phyloP scores from a whole-genome alignment of 2,329 filamentous ascomycete species.

The Teratosphaeria gauchensis region DNA sequence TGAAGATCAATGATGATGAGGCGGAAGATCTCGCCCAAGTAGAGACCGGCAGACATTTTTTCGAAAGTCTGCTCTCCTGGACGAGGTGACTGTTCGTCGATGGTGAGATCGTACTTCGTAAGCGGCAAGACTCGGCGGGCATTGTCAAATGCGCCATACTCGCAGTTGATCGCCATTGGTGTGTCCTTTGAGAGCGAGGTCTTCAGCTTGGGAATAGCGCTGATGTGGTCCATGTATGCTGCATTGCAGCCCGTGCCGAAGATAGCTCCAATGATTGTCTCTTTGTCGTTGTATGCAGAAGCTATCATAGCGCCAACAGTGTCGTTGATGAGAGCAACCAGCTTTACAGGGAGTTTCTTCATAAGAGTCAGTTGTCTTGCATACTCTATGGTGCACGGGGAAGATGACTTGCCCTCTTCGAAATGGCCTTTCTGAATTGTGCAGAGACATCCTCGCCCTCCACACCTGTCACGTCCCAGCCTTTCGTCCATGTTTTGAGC shows the following conservation, averaged over 20 bases:
- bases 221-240: constrained; percentile 81
- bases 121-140: constrained; percentile 80
- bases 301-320: constrained; percentile 88
- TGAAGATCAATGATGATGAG: constrained; percentile 76
- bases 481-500: constrained; percentile 94
- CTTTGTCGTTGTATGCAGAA: constrained; percentile 75
- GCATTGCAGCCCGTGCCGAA: constrained; percentile 93
- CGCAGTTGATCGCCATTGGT: constrained; percentile 95
- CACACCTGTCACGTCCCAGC: constrained; percentile 86
- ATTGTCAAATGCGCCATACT: constrained; percentile 96
- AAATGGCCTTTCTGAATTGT: constrained; percentile 72
- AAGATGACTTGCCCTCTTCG: constrained; percentile 49
- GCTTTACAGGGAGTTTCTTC: constrained; percentile 72
- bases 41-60: constrained; percentile 95
- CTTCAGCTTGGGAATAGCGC: constrained; percentile 73
- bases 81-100: constrained; percentile 84
- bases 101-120: constrained; percentile 75
- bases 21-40: constrained; percentile 90
- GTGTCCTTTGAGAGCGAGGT: constrained; percentile 66
- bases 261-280: constrained; percentile 82
- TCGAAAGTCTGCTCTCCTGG: constrained; percentile 93
- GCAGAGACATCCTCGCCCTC: constrained; percentile 87
- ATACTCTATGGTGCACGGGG: background rate
- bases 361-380: constrained; percentile 40
- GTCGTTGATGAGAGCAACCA: constrained; percentile 83